Evolutionary conservation across 345 rosid species (phyloP).

Genomic region (Gossypium arboreum): DNA sequence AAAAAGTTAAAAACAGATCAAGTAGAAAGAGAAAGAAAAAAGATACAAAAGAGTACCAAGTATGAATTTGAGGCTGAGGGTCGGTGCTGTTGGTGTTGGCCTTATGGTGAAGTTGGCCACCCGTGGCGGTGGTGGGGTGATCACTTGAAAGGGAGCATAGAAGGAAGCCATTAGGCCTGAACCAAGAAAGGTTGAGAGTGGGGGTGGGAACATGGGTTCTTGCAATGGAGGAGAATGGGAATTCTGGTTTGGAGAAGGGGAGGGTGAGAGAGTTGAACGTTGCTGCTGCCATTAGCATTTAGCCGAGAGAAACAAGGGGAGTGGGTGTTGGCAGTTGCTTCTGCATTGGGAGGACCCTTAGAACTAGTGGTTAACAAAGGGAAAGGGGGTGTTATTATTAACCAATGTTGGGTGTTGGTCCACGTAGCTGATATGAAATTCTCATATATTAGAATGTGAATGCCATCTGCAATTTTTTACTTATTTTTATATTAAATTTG

Average conservation of each 20-base stretch:
- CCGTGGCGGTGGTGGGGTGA: slow-evolving; percentile 3
- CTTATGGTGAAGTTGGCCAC: slow-evolving; percentile 15
- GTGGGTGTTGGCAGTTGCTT: background rate
- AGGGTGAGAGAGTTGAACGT: slow-evolving; percentile 28
- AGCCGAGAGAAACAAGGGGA: background rate
- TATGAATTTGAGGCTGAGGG: slow-evolving; percentile 32
- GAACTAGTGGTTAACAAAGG: background rate
- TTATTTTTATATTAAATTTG: too few relatives aligned
- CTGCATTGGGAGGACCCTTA: background rate
- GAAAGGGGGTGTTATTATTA: too few relatives aligned
- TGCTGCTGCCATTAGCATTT: slow-evolving; percentile 14
- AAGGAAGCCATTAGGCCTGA: slow-evolving; percentile 18
- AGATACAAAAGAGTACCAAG: slow-evolving; percentile 36
- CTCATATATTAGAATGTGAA: background rate
- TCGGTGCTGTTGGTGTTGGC: background rate
- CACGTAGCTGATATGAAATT: slow-evolving; percentile 5
- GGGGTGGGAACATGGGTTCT: slow-evolving; percentile 17
- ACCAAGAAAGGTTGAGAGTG: slow-evolving; percentile 18
- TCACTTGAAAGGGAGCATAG: slow-evolving; percentile 25
- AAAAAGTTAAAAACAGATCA: too few relatives aligned
- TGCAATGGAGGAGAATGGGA: slow-evolving; percentile 20
- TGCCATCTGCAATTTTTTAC: too few relatives aligned
- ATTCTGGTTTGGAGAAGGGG: slow-evolving; percentile 24
- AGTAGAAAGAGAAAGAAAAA: background rate
- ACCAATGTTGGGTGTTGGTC: slow-evolving; percentile 1